A percentile compares a stretch with the other conserved stretches of the same genome.
These are phyloP conservation scores for Globisporangium parvum DNA, from an alignment of 352 stramenopile species.

Conservation along the genomic window DNA sequence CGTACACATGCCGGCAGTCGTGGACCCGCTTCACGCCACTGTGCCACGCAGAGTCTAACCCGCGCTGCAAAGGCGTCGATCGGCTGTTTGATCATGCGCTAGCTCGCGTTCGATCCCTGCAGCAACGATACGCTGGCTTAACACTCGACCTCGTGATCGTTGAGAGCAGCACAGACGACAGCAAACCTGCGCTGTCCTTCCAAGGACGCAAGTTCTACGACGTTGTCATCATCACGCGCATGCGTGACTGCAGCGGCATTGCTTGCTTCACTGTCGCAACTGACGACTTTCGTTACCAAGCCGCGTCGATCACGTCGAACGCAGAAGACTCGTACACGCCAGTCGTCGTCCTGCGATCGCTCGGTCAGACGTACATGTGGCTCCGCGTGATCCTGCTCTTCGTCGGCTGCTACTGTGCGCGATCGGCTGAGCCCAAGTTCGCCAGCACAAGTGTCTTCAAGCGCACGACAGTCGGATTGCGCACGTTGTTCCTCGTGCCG, in stretches of 20 bases:
- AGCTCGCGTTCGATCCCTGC: background rate
- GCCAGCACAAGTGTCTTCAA: no score
- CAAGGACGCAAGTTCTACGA: conserved; percentile 5
- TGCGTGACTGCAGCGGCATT: conserved; percentile 12
- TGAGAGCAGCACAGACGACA: conserved; percentile 1
- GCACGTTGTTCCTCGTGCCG: no score
- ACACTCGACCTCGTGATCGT: conserved; percentile 5
- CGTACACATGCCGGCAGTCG: conserved; percentile 5
- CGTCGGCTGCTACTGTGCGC: conserved; percentile 9
- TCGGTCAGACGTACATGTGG: conserved; percentile 14
- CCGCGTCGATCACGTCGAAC: conserved; percentile 1
- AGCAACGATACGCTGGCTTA: background rate
- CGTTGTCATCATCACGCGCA: background rate
- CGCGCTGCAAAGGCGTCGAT: background rate
- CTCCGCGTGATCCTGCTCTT: conserved; percentile 13
- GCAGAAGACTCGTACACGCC: conserved; percentile 2
- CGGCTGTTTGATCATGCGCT: conserved; percentile 3
- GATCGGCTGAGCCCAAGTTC: conserved; percentile 2
- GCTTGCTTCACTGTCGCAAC: conserved; percentile 9
- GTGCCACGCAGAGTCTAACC: background rate
- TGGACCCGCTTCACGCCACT: conserved; percentile 7
- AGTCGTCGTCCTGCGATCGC: conserved; percentile 1
- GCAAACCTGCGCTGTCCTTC: background rate
- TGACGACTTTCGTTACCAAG: conserved; percentile 15
- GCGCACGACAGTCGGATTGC: no score